phyloP scores from a whole-genome alignment of 441 rosid genomes.

The Mallotus japonicus region DNA sequence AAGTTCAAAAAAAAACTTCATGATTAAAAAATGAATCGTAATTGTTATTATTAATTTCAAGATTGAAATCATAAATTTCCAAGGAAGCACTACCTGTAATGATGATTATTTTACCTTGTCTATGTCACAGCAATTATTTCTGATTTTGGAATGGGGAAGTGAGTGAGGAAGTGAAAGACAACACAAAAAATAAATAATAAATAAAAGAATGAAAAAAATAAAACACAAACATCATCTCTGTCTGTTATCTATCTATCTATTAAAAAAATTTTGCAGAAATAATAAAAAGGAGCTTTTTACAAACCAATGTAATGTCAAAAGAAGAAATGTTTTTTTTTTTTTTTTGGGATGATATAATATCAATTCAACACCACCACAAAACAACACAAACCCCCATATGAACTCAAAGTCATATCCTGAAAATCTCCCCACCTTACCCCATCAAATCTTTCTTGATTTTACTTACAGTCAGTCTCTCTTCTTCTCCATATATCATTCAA shows the following conservation, averaged over 20 bases:
- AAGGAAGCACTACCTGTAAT: background rate
- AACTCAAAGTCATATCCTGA: slow-evolving; percentile 35
- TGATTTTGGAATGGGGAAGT: slow-evolving; percentile 19
- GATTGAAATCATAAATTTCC: background rate
- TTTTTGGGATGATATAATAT: slow-evolving; percentile 7
- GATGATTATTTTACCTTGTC: background rate
- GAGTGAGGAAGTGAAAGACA: slow-evolving; percentile 7
- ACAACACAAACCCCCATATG: slow-evolving; percentile 43
- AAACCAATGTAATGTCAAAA: slow-evolving; percentile 42
- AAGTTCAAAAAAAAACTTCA: too few species aligned
- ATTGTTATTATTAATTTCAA: too few species aligned
- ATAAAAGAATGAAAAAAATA: too few species aligned
- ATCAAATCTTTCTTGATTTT: slow-evolving; percentile 65
- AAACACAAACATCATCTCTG: slow-evolving; percentile 13
- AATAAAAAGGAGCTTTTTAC: slow-evolving; percentile 22
- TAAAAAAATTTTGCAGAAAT: slow-evolving; percentile 27
- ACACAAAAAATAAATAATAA: slow-evolving; percentile 13
- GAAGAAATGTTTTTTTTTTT: slow-evolving; percentile 34
- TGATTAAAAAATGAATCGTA: too few species aligned
- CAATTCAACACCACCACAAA: slow-evolving; percentile 8
- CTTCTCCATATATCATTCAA: background rate
- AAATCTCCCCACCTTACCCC: slow-evolving; percentile 55
- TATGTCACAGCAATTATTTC: slow-evolving; percentile 25
- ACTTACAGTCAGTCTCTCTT: slow-evolving; percentile 47
- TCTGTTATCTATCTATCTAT: slow-evolving; percentile 1